Evolutionary conservation across 2,329 filamentous ascomycete genomes (phyloP).

Genomic region (Fusarium scirpi): DNA sequence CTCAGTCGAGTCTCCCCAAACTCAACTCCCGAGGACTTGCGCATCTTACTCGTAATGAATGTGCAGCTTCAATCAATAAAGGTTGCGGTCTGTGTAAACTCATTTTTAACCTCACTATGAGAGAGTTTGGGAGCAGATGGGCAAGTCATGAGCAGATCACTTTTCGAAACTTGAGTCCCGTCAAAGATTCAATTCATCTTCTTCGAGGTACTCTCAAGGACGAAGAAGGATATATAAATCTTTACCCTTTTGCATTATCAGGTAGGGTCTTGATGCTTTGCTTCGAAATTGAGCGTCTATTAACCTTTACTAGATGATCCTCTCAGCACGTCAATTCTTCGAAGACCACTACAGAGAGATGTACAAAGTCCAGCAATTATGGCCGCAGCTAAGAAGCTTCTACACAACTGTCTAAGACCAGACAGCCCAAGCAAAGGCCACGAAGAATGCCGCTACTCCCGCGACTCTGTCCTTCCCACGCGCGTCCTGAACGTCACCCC

Average conservation of each 20-base stretch:
- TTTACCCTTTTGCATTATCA: background rate
- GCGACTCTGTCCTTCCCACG: accelerated
- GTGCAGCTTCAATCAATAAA: accelerated
- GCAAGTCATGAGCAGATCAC: accelerated
- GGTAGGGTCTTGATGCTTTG: accelerated
- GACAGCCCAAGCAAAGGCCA: accelerated
- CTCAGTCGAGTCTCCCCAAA: accelerated
- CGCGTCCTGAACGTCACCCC: background rate
- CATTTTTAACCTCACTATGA: accelerated
- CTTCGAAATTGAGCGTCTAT: too few species aligned
- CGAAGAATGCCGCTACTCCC: background rate
- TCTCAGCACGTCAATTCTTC: accelerated
- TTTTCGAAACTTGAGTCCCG: background rate
- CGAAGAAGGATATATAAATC: accelerated
- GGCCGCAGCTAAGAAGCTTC: accelerated
- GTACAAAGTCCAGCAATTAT: background rate
- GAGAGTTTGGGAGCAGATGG: background rate
- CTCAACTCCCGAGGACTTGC: background rate
- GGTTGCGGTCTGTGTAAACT: background rate
- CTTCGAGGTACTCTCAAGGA: accelerated
- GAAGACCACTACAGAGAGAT: background rate
- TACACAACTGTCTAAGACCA: accelerated
- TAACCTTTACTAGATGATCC: accelerated
- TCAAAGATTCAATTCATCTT: accelerated
- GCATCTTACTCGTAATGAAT: accelerated